Evolutionary conservation across 495 filamentous ascomycete genomes (phyloP), one percentile per base, ranked within the genome.

Genomic region (Neurospora cerealis): DNA sequence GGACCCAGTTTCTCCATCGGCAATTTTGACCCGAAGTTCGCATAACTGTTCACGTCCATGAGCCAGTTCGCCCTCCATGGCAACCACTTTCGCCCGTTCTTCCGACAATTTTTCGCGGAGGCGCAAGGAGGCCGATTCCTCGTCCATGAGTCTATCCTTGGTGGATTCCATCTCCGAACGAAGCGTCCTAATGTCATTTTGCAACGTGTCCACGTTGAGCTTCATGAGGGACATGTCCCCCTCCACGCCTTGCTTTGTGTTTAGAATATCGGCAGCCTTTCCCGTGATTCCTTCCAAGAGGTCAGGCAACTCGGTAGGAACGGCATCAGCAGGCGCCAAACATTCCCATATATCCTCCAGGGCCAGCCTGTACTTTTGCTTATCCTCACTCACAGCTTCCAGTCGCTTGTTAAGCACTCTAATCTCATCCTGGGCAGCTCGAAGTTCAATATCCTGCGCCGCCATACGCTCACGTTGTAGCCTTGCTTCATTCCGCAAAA

Each of bases 1-100:
- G 8, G 92, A 92, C 32, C 92, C 92, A 8, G 89, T 93, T 78
- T 94, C 92, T 40, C 92, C 93, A 48, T 92, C 91, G 6, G 90
- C 87, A 78, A 96, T 89, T 80, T 89, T 90, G 17, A 83, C 83
- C 72, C 92, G 88, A 38, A 97, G 84, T 19, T 88, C 82, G 48
- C 84, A 85, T 34, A 95, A 84, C 73, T 92, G 90, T 11, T 85
- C 82, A 36, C 90, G 89, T 70, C 92, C 89, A 40, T 91, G 87
- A 9, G 87, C 83, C 32, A 97, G 82, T 75, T 96, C 92, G 24
- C 82, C 81, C 71, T 89, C 85, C 24, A 94, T 81, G 0, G 87
- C 85, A 1, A 81, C 76, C 3, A 88, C 82, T 75, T 89, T 89
- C 5, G 88, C 87, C 73, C 86, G 86, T 74, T 91, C 88, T 60